A percentile compares a stretch with the other conserved stretches of the same genome.
Conservation (phyloP, 2,329 filamentous ascomycete genomes). For the Fusarium annulatum region DNA sequence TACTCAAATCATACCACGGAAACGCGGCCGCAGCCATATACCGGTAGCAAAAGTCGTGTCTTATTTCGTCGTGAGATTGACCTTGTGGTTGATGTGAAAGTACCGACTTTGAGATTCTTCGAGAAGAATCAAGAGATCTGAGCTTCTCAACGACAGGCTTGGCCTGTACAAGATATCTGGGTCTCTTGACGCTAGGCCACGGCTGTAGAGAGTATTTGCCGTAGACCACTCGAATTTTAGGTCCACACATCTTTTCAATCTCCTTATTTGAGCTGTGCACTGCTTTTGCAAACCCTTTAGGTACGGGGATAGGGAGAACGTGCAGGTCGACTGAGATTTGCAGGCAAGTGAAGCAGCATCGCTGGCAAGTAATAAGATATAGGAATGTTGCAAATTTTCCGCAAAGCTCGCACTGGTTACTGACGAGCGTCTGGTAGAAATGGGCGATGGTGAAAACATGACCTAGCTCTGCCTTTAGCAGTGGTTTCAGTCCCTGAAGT, state of each 20-base stretch:
- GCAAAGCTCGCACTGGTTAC: background rate
- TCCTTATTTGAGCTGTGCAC: background rate
- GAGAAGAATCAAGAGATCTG: background rate
- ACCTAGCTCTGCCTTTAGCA: background rate
- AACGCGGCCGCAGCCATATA: slow-evolving; percentile 15
- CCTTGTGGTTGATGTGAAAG: background rate
- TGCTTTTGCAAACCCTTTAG: background rate
- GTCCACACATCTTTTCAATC: background rate
- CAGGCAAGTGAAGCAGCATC: slow-evolving; percentile 22
- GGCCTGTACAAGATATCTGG: slow-evolving; percentile 1
- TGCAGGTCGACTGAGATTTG: slow-evolving; percentile 1
- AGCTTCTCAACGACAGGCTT: background rate
- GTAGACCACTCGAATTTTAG: slow-evolving; percentile 5
- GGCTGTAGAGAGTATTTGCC: slow-evolving; percentile 13
- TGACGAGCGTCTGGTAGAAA: background rate
- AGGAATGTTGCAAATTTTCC: slow-evolving; percentile 16
- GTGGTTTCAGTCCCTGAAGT: slow-evolving; percentile 4
- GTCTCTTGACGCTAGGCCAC: slow-evolving; percentile 15
- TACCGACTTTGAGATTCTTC: background rate
- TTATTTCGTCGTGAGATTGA: background rate
- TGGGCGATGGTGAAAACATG: background rate
- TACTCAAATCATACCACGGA: slow-evolving; percentile 2
- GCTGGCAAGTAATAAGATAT: slow-evolving; percentile 1
- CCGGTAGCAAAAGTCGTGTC: slow-evolving; percentile 11
- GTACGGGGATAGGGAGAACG: slow-evolving; percentile 1